These are phyloP conservation scores for Aspergillus fumigatiaffinis DNA, from an alignment of 2,329 filamentous ascomycete genomes.

Conservation along the genomic window DNA sequence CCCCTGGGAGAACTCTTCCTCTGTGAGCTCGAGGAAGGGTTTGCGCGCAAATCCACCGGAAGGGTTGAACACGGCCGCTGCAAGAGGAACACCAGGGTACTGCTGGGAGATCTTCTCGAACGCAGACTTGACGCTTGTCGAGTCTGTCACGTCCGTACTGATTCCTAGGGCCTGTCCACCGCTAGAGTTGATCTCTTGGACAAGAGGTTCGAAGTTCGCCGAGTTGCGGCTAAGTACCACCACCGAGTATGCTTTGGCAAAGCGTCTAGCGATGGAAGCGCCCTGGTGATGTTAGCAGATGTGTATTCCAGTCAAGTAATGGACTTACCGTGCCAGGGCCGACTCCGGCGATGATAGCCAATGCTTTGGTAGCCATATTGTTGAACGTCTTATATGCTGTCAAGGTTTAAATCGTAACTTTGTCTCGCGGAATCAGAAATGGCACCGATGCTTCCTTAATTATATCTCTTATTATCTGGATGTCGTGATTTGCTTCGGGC, in stretches of 20 bases:
- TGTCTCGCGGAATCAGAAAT: neutral
- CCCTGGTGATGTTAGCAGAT: slow-evolving; percentile 48
- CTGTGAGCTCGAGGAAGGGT: slow-evolving; percentile 58
- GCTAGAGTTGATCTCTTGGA: slow-evolving; percentile 55
- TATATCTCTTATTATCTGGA: neutral
- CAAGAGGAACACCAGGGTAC: slow-evolving; percentile 44
- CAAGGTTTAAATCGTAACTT: too few species aligned
- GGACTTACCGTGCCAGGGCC: slow-evolving; percentile 42
- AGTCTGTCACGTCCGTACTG: slow-evolving; percentile 55
- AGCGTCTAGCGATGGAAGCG: slow-evolving; percentile 57
- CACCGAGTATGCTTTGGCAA: slow-evolving; percentile 56
- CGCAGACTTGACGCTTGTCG: slow-evolving; percentile 50
- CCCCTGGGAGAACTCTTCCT: slow-evolving; percentile 53
- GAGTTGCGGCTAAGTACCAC: slow-evolving; percentile 58
- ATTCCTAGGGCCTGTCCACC: slow-evolving; percentile 60
- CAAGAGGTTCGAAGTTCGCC: slow-evolving; percentile 52
- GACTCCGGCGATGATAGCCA: slow-evolving; percentile 46
- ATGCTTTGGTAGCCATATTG: slow-evolving; percentile 35
- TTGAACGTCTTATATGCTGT: neutral
- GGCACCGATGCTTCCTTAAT: neutral
- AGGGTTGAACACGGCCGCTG: slow-evolving; percentile 60
- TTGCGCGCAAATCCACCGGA: slow-evolving; percentile 56
- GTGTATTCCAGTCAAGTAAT: neutral
- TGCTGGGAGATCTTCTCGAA: slow-evolving; percentile 53
- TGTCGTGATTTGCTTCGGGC: slow-evolving; percentile 15